These are phyloP conservation scores for Ulvella scutata DNA, from an alignment of 139 green algal species.

Conservation along the genomic window DNA sequence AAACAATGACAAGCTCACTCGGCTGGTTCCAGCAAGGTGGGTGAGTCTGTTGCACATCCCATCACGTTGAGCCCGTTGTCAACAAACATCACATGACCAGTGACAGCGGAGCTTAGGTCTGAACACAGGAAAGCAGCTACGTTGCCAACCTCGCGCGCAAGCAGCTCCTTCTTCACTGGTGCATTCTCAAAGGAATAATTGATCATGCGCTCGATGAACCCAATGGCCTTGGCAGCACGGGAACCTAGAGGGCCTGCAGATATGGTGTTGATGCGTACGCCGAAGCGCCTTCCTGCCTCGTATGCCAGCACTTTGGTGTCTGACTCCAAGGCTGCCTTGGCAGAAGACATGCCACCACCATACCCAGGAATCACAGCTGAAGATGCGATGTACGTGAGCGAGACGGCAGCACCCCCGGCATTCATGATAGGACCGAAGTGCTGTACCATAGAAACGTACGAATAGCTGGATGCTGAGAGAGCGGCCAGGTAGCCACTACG, in stretches of 20 bases:
- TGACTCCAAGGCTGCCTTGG: constrained; percentile 92
- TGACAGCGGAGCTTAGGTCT: constrained; percentile 77
- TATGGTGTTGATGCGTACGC: constrained; percentile 70
- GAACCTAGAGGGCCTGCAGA: constrained; percentile 85
- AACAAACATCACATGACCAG: constrained; percentile 62
- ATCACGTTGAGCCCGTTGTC: constrained; percentile 93
- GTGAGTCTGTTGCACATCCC: constrained; percentile 71
- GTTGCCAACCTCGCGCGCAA: constrained; percentile 56
- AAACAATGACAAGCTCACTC: too few relatives aligned
- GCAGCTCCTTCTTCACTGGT: constrained; percentile 88
- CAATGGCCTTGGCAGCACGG: constrained; percentile 91
- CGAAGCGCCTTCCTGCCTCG: constrained; percentile 87
- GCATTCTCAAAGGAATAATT: constrained; percentile 81
- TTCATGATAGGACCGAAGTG: constrained; percentile 56
- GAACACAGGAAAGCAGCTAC: constrained; percentile 85
- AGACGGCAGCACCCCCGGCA: constrained; percentile 54
- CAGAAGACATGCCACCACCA: constrained; percentile 92
- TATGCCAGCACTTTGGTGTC: constrained; percentile 93
- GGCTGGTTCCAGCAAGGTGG: constrained; percentile 50
- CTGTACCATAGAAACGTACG: constrained; percentile 84
- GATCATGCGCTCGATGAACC: constrained; percentile 99
- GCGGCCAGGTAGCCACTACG: constrained; percentile 89
- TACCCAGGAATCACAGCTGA: constrained; percentile 91
- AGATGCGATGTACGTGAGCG: constrained; percentile 91
- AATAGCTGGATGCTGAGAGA: constrained; percentile 92